Evolutionary conservation across 2,329 filamentous ascomycete species (phyloP).

Genomic region (Onygenales sp.): DNA sequence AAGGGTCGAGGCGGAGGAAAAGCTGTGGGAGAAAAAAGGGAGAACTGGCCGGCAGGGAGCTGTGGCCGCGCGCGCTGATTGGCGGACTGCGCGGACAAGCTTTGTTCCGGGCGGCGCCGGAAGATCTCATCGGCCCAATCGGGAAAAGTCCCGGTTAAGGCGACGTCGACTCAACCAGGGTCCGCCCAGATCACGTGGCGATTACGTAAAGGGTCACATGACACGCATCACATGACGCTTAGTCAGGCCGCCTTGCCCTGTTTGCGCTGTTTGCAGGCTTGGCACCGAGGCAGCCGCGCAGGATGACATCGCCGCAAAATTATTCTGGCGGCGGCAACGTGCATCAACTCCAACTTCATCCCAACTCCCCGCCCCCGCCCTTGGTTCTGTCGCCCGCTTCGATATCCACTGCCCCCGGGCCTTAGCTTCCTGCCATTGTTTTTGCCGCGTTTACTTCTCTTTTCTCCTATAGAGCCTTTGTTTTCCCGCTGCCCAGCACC

Average conservation of each 20-base stretch:
- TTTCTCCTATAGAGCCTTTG: background rate
- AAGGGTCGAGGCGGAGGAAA: slow-evolving; percentile 2
- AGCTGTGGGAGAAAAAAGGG: slow-evolving; percentile 1
- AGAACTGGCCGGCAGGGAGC: background rate
- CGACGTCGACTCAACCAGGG: too few relatives aligned
- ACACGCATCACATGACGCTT: too few relatives aligned
- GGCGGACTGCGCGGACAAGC: too few relatives aligned
- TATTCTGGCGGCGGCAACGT: background rate
- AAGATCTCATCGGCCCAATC: too few relatives aligned
- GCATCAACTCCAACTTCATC: background rate
- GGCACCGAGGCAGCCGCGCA: background rate
- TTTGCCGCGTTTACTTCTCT: background rate
- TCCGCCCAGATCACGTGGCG: too few relatives aligned
- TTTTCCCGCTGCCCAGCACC: background rate
- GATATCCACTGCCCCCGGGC: too few relatives aligned
- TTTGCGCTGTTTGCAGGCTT: too few relatives aligned
- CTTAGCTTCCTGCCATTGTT: too few relatives aligned
- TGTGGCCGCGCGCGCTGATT: background rate
- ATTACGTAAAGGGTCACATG: too few relatives aligned
- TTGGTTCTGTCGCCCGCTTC: background rate
- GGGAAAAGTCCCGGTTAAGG: too few relatives aligned
- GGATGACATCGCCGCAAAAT: background rate
- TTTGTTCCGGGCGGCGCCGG: too few relatives aligned
- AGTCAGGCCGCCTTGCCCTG: too few relatives aligned
- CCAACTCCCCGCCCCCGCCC: background rate